phyloP scores from a whole-genome alignment of 805 yeast species.

The Yarrowia alimentaria region DNA sequence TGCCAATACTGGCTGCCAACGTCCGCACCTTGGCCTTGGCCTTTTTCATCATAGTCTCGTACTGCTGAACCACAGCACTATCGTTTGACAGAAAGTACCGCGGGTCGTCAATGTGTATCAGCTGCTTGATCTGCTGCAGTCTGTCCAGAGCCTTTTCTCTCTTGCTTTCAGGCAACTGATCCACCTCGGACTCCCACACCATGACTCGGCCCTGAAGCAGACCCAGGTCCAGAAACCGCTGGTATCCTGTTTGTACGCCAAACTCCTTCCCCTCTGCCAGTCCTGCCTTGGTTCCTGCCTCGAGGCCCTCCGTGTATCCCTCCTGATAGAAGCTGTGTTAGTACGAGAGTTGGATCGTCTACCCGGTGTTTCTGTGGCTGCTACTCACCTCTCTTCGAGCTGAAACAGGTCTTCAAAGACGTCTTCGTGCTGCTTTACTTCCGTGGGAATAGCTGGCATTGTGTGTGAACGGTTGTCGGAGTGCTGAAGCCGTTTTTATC shows the following conservation, averaged over 20 bases:
- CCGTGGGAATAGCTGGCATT: conserved; percentile 17
- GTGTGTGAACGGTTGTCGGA: not conserved
- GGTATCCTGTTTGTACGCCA: conserved; percentile 53
- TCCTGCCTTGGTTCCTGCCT: conserved; percentile 59
- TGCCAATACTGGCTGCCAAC: conserved; percentile 42
- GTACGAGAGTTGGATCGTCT: conserved; percentile 16
- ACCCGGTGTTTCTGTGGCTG: too few relatives aligned
- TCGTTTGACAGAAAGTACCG: conserved; percentile 47
- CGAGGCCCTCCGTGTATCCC: conserved; percentile 71
- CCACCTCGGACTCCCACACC: conserved; percentile 36
- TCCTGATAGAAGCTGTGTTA: conserved; percentile 52
- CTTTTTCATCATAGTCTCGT: conserved; percentile 52
- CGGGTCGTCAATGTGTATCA: conserved; percentile 36
- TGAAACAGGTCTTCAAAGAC: conserved; percentile 54
- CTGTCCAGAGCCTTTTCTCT: conserved; percentile 27
- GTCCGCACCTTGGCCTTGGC: conserved; percentile 63
- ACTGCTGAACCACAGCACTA: conserved; percentile 54
- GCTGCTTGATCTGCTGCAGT: conserved; percentile 26
- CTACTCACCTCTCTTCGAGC: conserved; percentile 54
- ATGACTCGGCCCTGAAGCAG: conserved; percentile 55
- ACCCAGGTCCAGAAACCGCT: conserved; percentile 58
- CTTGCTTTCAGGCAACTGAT: conserved; percentile 15
- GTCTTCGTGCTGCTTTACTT: conserved; percentile 29
- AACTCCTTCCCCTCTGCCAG: conserved; percentile 75
- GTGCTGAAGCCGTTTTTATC: not conserved